These are phyloP conservation scores for Cystobasidium sp. DNA, from an alignment of 1,284 basidiomycete species.

Conservation along the genomic window DNA sequence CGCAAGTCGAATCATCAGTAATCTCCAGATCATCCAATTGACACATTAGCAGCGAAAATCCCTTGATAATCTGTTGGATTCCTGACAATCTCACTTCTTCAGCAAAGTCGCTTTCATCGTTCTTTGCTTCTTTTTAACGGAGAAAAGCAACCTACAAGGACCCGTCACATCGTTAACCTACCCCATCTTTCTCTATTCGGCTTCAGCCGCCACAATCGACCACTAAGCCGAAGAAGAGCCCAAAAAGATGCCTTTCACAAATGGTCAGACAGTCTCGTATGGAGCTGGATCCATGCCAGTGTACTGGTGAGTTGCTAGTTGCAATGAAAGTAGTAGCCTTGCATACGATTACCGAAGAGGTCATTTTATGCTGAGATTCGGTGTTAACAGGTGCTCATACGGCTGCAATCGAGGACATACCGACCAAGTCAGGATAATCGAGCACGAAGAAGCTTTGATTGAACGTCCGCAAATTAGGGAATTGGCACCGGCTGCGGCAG, in stretches of 20 bases:
- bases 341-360: too few relatives aligned
- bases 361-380: neutral
- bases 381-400: slow-evolving; percentile 29
- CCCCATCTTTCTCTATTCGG: neutral
- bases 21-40: too few relatives aligned
- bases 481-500: slow-evolving; percentile 9
- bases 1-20: too few relatives aligned
- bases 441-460: slow-evolving; percentile 30
- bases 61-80: too few relatives aligned
- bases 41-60: too few relatives aligned
- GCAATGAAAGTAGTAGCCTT: too few relatives aligned
- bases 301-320: slow-evolving; percentile 15
- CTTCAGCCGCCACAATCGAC: neutral
- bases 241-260: slow-evolving; percentile 35
- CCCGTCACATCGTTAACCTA: neutral
- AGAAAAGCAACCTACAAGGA: too few relatives aligned
- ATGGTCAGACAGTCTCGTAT: slow-evolving; percentile 21
- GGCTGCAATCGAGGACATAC: slow-evolving; percentile 36
- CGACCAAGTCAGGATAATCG: slow-evolving; percentile 25
- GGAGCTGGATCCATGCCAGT: slow-evolving; percentile 20
- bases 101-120: too few relatives aligned
- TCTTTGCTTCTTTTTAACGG: too few relatives aligned
- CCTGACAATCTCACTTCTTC: too few relatives aligned
- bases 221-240: neutral
- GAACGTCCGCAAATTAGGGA: slow-evolving; percentile 17